Evolutionary conservation across 768 basidiomycete species (phyloP).

Genomic region (Tylopilus rubrobrunneus): DNA sequence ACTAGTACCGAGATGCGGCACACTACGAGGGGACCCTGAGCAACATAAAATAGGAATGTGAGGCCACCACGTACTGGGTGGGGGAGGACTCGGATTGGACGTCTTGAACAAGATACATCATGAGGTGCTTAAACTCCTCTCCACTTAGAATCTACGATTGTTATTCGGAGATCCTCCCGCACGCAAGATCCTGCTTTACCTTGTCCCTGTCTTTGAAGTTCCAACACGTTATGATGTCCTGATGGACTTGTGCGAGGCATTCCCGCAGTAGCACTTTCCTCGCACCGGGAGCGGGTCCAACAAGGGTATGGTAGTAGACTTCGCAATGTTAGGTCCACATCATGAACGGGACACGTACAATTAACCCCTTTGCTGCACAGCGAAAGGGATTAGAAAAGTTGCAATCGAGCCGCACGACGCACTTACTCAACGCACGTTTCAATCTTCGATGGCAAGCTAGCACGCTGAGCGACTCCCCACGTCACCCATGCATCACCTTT

Average conservation of each 20-base stretch:
- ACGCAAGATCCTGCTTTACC: not conserved
- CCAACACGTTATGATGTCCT: slow-evolving; percentile 7
- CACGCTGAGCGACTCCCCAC: slow-evolving; percentile 4
- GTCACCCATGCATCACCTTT: slow-evolving; percentile 8
- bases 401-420: no score
- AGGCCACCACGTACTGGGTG: not conserved
- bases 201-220: slow-evolving; percentile 1
- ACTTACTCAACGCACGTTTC: slow-evolving; percentile 7
- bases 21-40: not conserved
- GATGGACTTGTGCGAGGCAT: slow-evolving; percentile 5
- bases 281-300: not conserved
- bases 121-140: slow-evolving; percentile 2
- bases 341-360: not conserved
- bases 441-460: slow-evolving; percentile 2
- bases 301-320: not conserved
- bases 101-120: slow-evolving; percentile 3
- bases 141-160: slow-evolving; percentile 1
- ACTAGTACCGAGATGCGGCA: not conserved
- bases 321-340: not conserved
- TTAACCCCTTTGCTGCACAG: slow-evolving; percentile 3
- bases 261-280: not conserved
- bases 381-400: not conserved
- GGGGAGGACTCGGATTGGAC: not conserved
- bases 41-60: not conserved
- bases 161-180: not conserved